Evolutionary conservation across 23 red algal species (phyloP).

Genomic region (Agarophyton chilense): DNA sequence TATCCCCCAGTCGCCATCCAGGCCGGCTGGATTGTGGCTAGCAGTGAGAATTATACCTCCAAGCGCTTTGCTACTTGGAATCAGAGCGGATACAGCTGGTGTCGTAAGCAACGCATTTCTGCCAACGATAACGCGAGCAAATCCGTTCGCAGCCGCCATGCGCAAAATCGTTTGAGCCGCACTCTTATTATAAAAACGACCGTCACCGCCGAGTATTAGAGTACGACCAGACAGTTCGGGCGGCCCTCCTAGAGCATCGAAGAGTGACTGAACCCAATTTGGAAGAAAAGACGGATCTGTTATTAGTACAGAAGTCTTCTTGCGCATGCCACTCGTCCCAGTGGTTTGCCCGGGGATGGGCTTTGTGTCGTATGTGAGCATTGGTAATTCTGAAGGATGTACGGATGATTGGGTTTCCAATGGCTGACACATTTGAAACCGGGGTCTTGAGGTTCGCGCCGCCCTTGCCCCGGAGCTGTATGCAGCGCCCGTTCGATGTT

Average conservation of each 20-base stretch:
- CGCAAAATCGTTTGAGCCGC: constrained; percentile 74
- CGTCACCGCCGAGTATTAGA: constrained; percentile 90
- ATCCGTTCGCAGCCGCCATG: constrained; percentile 93
- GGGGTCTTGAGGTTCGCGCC: not conserved
- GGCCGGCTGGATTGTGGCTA: constrained; percentile 92
- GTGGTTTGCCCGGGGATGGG: constrained; percentile 91
- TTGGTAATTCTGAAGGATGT: not conserved
- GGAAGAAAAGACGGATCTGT: constrained; percentile 68
- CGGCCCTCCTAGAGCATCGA: constrained; percentile 51
- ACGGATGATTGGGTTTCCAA: not conserved
- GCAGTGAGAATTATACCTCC: constrained; percentile 96
- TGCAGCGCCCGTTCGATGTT: not conserved
- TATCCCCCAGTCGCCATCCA: constrained; percentile 87
- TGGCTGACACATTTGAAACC: not conserved
- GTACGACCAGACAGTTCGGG: constrained; percentile 25
- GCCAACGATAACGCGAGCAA: constrained; percentile 78
- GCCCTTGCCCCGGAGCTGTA: not conserved
- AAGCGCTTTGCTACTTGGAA: constrained; percentile 49
- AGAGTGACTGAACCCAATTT: constrained; percentile 97
- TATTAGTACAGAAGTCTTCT: constrained; percentile 54
- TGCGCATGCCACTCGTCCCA: constrained; percentile 94
- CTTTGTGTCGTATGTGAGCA: constrained; percentile 45
- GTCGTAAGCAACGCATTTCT: constrained; percentile 77
- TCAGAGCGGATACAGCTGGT: constrained; percentile 82
- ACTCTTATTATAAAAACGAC: constrained; percentile 80